Conservation (phyloP, 2,329 filamentous ascomycete genomes). For the Scedosporium dehoogii region DNA sequence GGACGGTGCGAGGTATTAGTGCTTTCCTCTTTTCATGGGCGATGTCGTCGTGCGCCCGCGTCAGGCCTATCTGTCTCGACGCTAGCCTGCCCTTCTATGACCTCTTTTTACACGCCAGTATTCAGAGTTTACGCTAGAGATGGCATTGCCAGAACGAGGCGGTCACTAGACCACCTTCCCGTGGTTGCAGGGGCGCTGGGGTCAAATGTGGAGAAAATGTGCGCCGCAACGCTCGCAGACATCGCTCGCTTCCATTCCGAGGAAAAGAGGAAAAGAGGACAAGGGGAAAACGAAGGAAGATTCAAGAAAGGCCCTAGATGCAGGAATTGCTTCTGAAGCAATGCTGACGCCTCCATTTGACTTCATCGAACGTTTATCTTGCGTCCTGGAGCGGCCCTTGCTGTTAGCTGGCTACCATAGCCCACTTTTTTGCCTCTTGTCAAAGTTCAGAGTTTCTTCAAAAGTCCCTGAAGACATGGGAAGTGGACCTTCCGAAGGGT, state of each 20-base stretch:
- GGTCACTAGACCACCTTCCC: no score
- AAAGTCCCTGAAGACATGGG: background rate
- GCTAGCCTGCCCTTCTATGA: no score
- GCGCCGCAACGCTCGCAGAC: background rate
- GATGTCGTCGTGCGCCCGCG: background rate
- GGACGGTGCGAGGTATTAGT: background rate
- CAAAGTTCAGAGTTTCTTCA: background rate
- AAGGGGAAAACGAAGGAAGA: no score
- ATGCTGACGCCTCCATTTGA: background rate
- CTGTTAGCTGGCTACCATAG: background rate
- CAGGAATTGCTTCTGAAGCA: background rate
- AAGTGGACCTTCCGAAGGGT: background rate
- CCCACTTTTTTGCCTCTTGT: background rate
- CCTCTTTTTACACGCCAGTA: no score
- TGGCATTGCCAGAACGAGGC: no score
- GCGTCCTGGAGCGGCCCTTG: background rate
- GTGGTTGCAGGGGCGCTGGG: background rate
- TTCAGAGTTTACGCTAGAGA: no score
- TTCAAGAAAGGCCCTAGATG: no score
- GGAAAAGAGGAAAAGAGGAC: background rate
- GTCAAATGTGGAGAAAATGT: background rate
- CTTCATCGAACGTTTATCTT: background rate
- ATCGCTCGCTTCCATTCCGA: background rate
- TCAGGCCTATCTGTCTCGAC: no score
- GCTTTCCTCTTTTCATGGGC: background rate